These are phyloP conservation scores for Neophaeococcomyces mojaviensis DNA, from an alignment of 2,329 filamentous ascomycete species.

Conservation along the genomic window DNA sequence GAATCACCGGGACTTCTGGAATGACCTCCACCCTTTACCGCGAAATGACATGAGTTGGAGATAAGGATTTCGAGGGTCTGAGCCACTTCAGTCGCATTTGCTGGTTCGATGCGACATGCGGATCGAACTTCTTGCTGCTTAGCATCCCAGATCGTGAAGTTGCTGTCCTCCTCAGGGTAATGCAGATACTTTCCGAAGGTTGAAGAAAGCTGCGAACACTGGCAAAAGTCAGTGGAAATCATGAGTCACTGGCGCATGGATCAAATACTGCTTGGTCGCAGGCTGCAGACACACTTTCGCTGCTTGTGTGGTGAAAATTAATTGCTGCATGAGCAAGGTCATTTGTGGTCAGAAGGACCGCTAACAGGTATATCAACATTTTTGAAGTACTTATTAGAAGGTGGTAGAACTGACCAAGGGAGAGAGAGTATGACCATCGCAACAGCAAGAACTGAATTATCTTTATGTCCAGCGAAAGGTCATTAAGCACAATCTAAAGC, in stretches of 20 bases:
- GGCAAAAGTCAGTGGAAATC: background rate
- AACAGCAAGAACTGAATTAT: no score
- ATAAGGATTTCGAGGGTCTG: conserved; percentile 26
- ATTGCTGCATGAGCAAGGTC: background rate
- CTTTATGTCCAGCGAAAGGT: no score
- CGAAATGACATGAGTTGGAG: conserved; percentile 36
- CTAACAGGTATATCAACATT: no score
- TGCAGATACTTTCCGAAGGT: conserved; percentile 1
- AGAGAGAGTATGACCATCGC: no score
- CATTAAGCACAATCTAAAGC: no score
- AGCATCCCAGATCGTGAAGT: conserved; percentile 10
- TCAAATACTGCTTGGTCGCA: background rate
- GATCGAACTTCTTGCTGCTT: conserved; percentile 20
- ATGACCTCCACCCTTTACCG: conserved; percentile 52
- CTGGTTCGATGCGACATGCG: conserved; percentile 29
- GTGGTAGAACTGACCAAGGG: no score
- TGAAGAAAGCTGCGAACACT: background rate
- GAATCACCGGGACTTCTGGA: conserved; percentile 48
- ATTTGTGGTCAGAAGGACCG: background rate
- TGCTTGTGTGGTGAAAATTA: background rate
- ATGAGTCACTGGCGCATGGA: background rate
- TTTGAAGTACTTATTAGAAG: no score
- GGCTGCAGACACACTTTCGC: background rate
- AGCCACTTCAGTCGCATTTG: conserved; percentile 26
- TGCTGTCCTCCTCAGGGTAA: conserved; percentile 2